Evolutionary conservation across 169 alveolate species (phyloP).

Genomic region (Theileria annulata): DNA sequence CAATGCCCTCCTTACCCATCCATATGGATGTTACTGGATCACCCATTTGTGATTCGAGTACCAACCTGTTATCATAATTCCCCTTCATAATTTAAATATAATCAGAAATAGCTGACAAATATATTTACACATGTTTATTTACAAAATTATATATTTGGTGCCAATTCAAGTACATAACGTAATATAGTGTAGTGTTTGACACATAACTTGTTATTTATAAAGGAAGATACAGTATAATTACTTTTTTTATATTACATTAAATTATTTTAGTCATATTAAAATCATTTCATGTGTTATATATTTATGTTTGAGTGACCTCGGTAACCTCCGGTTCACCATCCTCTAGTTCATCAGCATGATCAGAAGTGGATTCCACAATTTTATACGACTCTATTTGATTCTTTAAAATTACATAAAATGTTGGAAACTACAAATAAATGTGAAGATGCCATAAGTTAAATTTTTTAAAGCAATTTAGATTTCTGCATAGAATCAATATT

Average conservation of each 20-base stretch:
- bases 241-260: background rate
- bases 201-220: background rate
- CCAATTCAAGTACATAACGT: background rate
- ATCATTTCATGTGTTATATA: background rate
- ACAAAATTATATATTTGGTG: background rate
- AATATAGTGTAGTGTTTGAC: background rate
- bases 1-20: slow-evolving; percentile 66
- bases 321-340: slow-evolving; percentile 15
- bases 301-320: slow-evolving; percentile 8
- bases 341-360: background rate
- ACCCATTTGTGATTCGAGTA: slow-evolving; percentile 67
- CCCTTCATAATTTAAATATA: background rate
- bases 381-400: slow-evolving; percentile 13
- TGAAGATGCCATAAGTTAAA: background rate
- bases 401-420: slow-evolving; percentile 23
- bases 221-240: background rate
- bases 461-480: too few species aligned
- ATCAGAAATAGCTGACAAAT: background rate
- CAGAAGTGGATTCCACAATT: slow-evolving; percentile 9
- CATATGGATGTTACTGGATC: slow-evolving; percentile 67
- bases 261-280: background rate
- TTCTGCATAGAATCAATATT: background rate
- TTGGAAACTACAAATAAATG: slow-evolving; percentile 34
- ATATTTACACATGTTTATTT: background rate
- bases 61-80: slow-evolving; percentile 5